Evolutionary conservation across 2,329 filamentous ascomycete genomes (phyloP).

Genomic region (Rutstroemia sp.): DNA sequence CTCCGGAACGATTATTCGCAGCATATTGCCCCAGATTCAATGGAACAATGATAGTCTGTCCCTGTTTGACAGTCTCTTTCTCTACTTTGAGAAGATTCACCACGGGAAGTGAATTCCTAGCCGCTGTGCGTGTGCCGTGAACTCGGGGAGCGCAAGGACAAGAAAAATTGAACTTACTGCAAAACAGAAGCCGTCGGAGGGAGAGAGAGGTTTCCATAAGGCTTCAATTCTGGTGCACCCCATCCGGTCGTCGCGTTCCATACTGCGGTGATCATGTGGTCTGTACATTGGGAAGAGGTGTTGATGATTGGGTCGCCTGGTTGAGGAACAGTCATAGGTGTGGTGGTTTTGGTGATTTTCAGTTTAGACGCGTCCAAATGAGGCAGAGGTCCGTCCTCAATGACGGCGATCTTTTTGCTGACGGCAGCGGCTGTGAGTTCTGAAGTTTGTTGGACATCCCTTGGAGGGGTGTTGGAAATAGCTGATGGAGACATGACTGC

Average conservation of each 20-base stretch:
- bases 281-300: conserved; percentile 42
- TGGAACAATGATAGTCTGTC: neutral
- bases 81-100: too few relatives aligned
- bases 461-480: conserved; percentile 28
- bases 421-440: conserved; percentile 46
- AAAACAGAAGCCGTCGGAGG: conserved; percentile 75
- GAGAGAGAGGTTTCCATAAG: conserved; percentile 70
- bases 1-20: neutral
- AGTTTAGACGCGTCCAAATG: conserved; percentile 54
- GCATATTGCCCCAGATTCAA: too few relatives aligned
- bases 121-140: too few relatives aligned
- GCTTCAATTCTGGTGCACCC: conserved; percentile 65
- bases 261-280: conserved; percentile 77
- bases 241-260: conserved; percentile 65
- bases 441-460: conserved; percentile 37
- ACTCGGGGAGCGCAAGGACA: neutral
- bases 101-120: too few relatives aligned
- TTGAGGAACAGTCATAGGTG: conserved; percentile 45
- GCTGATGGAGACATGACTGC: conserved; percentile 41
- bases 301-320: conserved; percentile 33
- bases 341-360: conserved; percentile 44
- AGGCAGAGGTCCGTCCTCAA: conserved; percentile 41
- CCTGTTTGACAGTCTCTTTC: too few relatives aligned
- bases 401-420: conserved; percentile 37
- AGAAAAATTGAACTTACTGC: conserved; percentile 36